Evolutionary conservation across 768 basidiomycete genomes (phyloP), one percentile per base, ranked within the genome.

Genomic region (Stropharia rugosoannulata): DNA sequence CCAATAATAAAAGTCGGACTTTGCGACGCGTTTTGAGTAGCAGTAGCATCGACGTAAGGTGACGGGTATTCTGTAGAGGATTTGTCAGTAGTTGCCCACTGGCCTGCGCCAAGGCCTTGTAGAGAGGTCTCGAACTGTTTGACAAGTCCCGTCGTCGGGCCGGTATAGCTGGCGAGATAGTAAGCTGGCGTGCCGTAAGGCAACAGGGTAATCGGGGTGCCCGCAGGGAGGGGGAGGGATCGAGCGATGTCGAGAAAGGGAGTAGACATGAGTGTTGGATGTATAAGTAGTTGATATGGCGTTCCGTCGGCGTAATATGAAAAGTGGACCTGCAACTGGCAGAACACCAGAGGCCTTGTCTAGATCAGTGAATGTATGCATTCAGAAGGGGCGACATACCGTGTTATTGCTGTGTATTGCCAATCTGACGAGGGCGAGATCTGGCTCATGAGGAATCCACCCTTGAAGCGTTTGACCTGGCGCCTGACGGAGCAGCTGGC

Each of bases 131-230:
- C 75, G 56, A 93, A 93, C 60, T 87, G 85, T 18, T 75, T 74
- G 1, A 79, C 75, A 22, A 90, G 74, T 1, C 77, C 82, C 9
- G 83, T 75, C 7, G 83, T 82, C 29, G 89, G 85, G 18, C 87
- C 91, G 13, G 74, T 75, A 63, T 90, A 93, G n/a, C 74, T 68
- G n/a, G 83, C 76, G 39, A 92, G 73, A 60, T 81, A 89, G 68
- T 86, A 89, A 2, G 90, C 89, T 2, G 90, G 89, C 4, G 81
- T 83, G 29, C 81, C 85, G 57, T 84, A 79, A 4, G 90, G 90
- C 16, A 92, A 76, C 3, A 93, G 75, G 9, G 75, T 78, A 49
- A 93, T 84, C 8, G 89, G 89, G 10, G 84, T 78, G 8, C 90
- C 89, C 9, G 82, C 67, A 25, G 78, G 66, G 15, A 83, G 65